Base-by-base conservation (phyloP, 164 flowering plant species). In the Sextonia rubra region DNA sequence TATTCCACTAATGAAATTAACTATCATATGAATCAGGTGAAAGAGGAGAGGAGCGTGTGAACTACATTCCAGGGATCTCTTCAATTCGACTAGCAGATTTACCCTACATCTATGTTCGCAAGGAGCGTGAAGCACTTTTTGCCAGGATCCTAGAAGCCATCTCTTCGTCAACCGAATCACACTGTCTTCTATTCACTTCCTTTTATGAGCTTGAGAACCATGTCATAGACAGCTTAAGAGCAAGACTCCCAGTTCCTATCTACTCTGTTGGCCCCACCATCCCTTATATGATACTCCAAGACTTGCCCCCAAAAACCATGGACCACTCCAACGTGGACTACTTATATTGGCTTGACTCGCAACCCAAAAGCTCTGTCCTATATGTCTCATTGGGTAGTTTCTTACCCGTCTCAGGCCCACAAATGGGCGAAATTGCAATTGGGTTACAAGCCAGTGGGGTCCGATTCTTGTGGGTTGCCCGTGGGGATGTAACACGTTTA, bases 51-150 rank as follows among this genome's bases (percentile, higher is more conserved):
- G 85, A 86, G 71, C 55, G 27, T 2, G 73, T 86, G 17, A 84
- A 86, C 61, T 86, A 81, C 78, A 80, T 87, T 2, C 87, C 91
- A 0, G 93, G 93, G 55, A 60, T 87, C 62, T 65, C 84, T 24
- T 25, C 86, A 0, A 84, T 73, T 2, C 74, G 86, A 7, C 18
- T 87, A 1, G 73, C 71, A 2, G 92, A 90, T 52, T 75, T 90
- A 26, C 86, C 86, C 3, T 25, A 83, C 61, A 2, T 58, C 24
- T 0, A 74, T 2, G 69, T 80, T 58, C n/a, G n/a, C n/a, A 30
- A 22, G 18, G 6, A 17, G 14, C 29, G 30, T 62, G 71, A 3
- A 24, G 15, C 23, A 22, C 1, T 37, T 23, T 64, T 4, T 32
- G 15, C 29, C 25, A 22, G 11, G 15, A 66, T 47, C 18, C 12